phyloP scores from a whole-genome alignment of 495 filamentous ascomycete species.

The Penicillium roqueforti region DNA sequence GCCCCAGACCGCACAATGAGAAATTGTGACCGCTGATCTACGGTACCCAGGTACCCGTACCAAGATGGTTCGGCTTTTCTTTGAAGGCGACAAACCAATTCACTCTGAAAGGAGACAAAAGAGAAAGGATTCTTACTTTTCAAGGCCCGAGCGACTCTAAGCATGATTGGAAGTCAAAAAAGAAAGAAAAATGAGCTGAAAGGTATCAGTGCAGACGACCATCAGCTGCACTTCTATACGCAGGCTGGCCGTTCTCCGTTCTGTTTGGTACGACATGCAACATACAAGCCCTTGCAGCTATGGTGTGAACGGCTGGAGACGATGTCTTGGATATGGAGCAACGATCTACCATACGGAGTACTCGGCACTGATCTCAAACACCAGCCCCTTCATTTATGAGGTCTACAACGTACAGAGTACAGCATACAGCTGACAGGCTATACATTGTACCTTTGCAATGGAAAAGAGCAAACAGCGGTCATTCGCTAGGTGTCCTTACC shows the following conservation, averaged over 20 bases:
- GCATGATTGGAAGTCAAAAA: background rate
- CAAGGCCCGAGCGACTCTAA: background rate
- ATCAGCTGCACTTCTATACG: conserved; percentile 3
- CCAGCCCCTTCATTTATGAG: conserved; percentile 5
- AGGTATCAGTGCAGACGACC: background rate
- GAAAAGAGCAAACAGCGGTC: background rate
- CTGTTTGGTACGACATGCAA: background rate
- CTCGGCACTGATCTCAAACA: background rate
- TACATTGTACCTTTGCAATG: background rate
- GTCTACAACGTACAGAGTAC: background rate
- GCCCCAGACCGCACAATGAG: conserved; percentile 11
- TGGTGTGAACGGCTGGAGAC: conserved; percentile 4
- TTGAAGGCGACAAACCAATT: conserved; percentile 1
- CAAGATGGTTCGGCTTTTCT: background rate
- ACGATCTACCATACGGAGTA: conserved; percentile 2
- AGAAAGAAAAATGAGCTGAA: background rate
- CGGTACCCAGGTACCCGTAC: background rate
- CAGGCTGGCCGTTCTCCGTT: background rate
- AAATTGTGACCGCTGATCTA: conserved; percentile 1
- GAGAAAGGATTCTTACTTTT: background rate
- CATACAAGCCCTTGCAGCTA: conserved; percentile 11
- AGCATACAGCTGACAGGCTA: background rate
- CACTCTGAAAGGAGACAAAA: background rate
- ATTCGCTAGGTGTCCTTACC: background rate
- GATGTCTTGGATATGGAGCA: background rate